A percentile compares a stretch with the other conserved stretches of the same genome.
phyloP scores from a whole-genome alignment of 306 rosid species.

The Cucurbita maxima region DNA sequence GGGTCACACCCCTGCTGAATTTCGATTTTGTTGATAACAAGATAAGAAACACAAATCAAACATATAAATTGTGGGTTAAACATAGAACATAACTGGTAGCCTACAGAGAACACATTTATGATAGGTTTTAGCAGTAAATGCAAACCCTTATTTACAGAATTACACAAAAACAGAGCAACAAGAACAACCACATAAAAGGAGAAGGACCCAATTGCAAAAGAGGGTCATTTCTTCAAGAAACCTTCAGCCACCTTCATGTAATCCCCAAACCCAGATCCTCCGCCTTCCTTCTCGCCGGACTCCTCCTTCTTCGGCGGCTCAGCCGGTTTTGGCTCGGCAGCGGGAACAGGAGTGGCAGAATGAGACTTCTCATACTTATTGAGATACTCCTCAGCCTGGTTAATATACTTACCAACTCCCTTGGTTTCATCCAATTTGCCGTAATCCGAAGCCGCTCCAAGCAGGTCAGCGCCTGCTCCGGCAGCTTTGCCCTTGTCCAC shows the following conservation, averaged over 20 bases:
- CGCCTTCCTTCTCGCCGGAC: background rate
- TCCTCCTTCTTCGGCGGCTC: background rate
- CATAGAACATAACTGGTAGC: background rate
- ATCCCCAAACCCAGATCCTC: slow-evolving; percentile 2
- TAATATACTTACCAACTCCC: background rate
- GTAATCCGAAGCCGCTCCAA: slow-evolving; percentile 6
- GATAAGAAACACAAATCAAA: background rate
- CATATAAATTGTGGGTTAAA: background rate
- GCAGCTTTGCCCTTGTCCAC: slow-evolving; percentile 9
- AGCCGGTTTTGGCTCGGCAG: background rate
- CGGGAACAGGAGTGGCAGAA: background rate
- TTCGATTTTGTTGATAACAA: background rate
- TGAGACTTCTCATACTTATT: background rate
- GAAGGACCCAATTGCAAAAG: background rate
- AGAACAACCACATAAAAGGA: background rate
- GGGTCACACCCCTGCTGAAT: too few relatives aligned
- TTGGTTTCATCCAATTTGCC: background rate
- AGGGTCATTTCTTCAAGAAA: background rate
- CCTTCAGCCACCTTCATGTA: slow-evolving; percentile 9
- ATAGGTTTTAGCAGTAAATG: too few relatives aligned
- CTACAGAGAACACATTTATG: background rate
- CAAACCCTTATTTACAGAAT: too few relatives aligned
- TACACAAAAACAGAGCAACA: too few relatives aligned
- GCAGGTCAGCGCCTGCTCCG: slow-evolving; percentile 3
- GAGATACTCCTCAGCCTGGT: slow-evolving; percentile 7